phyloP scores from a whole-genome alignment of 2,329 filamentous ascomycete species.

The Penicillium sp. region DNA sequence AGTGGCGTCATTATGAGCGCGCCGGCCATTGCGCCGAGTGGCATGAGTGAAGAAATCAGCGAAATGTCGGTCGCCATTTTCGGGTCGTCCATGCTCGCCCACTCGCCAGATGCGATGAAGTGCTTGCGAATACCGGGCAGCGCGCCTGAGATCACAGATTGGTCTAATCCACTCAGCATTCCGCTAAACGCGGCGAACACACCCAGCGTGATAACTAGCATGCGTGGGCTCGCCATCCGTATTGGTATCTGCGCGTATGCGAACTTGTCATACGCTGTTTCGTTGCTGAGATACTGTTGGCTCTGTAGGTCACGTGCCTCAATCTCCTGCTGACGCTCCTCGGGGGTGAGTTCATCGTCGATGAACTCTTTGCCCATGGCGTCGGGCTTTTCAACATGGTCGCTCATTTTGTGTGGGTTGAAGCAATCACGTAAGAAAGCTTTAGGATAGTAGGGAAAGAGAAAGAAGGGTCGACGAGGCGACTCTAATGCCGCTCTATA shows the following conservation, averaged over 20 bases:
- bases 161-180: neutral
- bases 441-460: neutral
- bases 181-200: neutral
- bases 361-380: neutral
- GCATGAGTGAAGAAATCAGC: neutral
- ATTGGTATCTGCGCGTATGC: neutral
- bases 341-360: neutral
- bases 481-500: neutral
- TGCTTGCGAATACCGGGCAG: neutral
- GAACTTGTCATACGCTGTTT: neutral
- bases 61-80: neutral
- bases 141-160: neutral
- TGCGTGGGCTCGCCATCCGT: neutral
- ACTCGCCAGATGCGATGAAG: neutral
- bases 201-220: neutral
- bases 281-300: neutral
- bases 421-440: neutral
- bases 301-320: neutral
- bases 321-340: neutral
- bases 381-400: neutral
- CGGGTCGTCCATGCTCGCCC: neutral
- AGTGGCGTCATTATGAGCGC: neutral
- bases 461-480: neutral
- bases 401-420: neutral
- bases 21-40: neutral